phyloP scores from a whole-genome alignment of 192 early-diverging fungal genomes.

The Dissophora globulifera region DNA sequence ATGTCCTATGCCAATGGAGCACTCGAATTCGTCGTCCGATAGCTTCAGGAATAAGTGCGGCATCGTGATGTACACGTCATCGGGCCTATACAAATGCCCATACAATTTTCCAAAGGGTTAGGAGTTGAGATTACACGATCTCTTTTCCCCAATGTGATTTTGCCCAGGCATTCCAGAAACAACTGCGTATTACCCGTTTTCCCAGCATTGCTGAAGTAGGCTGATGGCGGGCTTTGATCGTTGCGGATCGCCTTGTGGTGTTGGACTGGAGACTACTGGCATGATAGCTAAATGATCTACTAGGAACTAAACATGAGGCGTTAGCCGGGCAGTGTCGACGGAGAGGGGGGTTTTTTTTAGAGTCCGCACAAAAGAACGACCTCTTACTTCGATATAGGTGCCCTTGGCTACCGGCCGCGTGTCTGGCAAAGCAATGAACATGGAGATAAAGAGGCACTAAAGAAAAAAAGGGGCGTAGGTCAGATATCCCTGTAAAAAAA shows the following conservation, averaged over 20 bases:
- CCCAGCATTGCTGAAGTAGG: conserved; percentile 37
- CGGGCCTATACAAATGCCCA: conserved; percentile 13
- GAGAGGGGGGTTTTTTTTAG: not conserved
- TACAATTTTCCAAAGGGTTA: no score
- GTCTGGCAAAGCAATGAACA: conserved; percentile 30
- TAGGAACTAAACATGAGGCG: conserved; percentile 25
- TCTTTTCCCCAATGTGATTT: no score
- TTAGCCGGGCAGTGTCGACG: no score
- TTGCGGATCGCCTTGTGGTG: not conserved
- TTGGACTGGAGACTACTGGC: not conserved
- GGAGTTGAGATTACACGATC: no score
- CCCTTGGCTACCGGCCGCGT: conserved; percentile 19
- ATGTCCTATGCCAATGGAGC: conserved; percentile 27
- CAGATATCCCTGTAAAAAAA: no score
- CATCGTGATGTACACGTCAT: conserved; percentile 34
- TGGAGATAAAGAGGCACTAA: conserved; percentile 27
- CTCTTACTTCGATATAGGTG: conserved; percentile 38
- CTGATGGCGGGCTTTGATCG: conserved; percentile 18
- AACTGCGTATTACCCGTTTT: no score
- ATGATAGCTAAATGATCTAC: conserved; percentile 36
- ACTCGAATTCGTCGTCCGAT: conserved; percentile 23
- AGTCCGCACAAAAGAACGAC: not conserved
- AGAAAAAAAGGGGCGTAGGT: no score
- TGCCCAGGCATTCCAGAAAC: no score
- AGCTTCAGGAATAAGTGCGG: conserved; percentile 30